These are phyloP conservation scores for Ceraceosorus guamensis DNA, from an alignment of 1,284 basidiomycete species.

Conservation along the genomic window DNA sequence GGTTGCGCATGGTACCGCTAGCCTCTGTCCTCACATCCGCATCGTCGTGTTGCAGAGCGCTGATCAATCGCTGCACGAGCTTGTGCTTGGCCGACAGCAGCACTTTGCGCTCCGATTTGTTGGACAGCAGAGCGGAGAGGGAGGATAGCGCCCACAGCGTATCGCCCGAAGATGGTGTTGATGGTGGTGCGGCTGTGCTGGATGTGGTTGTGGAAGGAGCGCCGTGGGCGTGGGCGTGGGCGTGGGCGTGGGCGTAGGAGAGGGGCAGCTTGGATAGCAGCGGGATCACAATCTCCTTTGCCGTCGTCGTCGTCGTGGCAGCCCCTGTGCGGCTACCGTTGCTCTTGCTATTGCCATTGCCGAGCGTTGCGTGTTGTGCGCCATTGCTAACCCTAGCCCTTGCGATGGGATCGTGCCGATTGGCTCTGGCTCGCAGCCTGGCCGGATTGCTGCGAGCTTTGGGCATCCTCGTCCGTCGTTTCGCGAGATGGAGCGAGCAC, in stretches of 20 bases:
- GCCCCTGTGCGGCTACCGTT: conserved; percentile 6
- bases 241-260: not conserved
- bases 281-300: conserved; percentile 25
- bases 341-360: conserved; percentile 13
- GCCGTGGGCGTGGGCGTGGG: not conserved
- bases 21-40: conserved; percentile 41
- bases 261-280: conserved; percentile 31
- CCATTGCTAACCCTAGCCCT: not conserved
- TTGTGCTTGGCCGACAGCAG: conserved; percentile 26
- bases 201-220: too few species aligned
- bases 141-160: conserved; percentile 44
- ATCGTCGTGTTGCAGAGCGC: conserved; percentile 27
- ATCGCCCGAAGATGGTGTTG: conserved; percentile 14
- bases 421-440: conserved; percentile 21
- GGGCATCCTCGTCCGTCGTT: conserved; percentile 16
- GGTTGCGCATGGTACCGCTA: conserved; percentile 41
- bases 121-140: conserved; percentile 29
- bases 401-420: conserved; percentile 30
- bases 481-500: too few species aligned
- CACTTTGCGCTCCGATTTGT: conserved; percentile 16
- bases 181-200: too few species aligned
- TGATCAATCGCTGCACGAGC: conserved; percentile 31
- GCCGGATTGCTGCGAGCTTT: conserved; percentile 33
- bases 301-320: not conserved
- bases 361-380: conserved; percentile 11